Conservation (phyloP, 805 yeast genomes). For the Candida jianshihensis region DNA sequence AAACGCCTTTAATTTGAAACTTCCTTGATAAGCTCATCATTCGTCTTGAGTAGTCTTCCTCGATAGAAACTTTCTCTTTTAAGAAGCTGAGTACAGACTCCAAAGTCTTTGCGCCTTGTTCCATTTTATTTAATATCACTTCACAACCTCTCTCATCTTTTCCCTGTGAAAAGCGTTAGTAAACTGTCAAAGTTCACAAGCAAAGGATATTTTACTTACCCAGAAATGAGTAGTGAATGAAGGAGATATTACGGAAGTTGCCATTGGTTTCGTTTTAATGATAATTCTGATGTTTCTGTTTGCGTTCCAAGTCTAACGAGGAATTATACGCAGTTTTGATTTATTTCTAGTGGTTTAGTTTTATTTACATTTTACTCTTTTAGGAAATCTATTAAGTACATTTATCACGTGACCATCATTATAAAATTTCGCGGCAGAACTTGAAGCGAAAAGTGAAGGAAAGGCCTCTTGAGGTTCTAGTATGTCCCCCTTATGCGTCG, state of each 20-base stretch:
- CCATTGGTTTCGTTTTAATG: not conserved
- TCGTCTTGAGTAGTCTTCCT: constrained; percentile 62
- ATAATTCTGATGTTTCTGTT: too few relatives aligned
- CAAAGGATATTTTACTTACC: constrained; percentile 25
- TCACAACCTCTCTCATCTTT: constrained; percentile 53
- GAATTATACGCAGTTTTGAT: too few relatives aligned
- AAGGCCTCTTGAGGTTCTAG: not conserved
- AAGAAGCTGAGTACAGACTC: constrained; percentile 43
- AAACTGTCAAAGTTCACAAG: not conserved
- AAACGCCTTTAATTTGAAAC: constrained; percentile 38
- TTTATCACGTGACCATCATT: too few relatives aligned
- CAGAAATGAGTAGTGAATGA: constrained; percentile 38
- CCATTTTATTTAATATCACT: constrained; percentile 48
- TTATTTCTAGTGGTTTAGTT: too few relatives aligned
- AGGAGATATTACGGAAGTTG: not conserved
- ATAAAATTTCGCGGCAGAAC: too few relatives aligned
- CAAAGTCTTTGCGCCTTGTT: constrained; percentile 51
- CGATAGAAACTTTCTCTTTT: constrained; percentile 53
- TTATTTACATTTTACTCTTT: too few relatives aligned
- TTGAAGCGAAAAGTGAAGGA: too few relatives aligned
- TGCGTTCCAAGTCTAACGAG: too few relatives aligned
- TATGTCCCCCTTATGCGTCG: constrained; percentile 59
- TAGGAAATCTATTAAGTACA: too few relatives aligned
- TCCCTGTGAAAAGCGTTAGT: constrained; percentile 36
- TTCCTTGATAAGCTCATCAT: constrained; percentile 44